A percentile compares a stretch with the other conserved stretches of the same genome.
Evolutionary conservation across 2,329 filamentous ascomycete species (phyloP).

Genomic region (Ascochyta rabiei): DNA sequence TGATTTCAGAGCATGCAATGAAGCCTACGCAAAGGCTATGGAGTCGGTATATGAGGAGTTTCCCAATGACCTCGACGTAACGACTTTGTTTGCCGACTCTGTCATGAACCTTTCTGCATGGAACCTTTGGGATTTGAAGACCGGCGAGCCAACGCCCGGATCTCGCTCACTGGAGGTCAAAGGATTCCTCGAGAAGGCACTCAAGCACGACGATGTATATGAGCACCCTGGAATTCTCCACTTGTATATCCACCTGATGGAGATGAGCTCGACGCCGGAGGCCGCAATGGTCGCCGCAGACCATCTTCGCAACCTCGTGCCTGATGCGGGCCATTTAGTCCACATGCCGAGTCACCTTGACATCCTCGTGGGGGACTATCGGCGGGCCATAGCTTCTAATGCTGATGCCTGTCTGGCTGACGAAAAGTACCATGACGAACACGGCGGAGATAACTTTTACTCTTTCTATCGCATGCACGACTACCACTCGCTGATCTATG

Average conservation of each 20-base stretch:
- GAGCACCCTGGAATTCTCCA: conserved; percentile 74
- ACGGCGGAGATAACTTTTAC: conserved; percentile 74
- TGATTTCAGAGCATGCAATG: conserved; percentile 60
- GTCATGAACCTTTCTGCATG: conserved; percentile 71
- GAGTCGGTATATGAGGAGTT: conserved; percentile 59
- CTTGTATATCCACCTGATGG: conserved; percentile 78
- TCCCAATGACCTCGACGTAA: conserved; percentile 66
- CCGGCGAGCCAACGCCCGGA: conserved; percentile 60
- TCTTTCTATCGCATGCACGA: conserved; percentile 77
- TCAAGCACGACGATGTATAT: conserved; percentile 57
- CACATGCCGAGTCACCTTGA: conserved; percentile 83
- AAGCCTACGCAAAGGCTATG: conserved; percentile 68
- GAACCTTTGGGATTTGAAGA: conserved; percentile 67
- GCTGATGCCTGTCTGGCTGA: conserved; percentile 70
- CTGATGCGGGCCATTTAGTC: conserved; percentile 72
- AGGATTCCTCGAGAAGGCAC: conserved; percentile 62
- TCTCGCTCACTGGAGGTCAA: conserved; percentile 66
- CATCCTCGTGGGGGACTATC: conserved; percentile 74
- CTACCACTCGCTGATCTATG: conserved; percentile 77
- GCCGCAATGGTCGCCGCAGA: conserved; percentile 66
- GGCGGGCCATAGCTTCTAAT: conserved; percentile 70
- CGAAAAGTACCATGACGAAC: conserved; percentile 65
- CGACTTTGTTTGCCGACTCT: conserved; percentile 67
- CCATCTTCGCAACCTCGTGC: conserved; percentile 66
- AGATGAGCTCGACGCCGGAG: conserved; percentile 74